Evolutionary conservation across 768 basidiomycete genomes (phyloP).

Genomic region (Agaricus subrufescens): DNA sequence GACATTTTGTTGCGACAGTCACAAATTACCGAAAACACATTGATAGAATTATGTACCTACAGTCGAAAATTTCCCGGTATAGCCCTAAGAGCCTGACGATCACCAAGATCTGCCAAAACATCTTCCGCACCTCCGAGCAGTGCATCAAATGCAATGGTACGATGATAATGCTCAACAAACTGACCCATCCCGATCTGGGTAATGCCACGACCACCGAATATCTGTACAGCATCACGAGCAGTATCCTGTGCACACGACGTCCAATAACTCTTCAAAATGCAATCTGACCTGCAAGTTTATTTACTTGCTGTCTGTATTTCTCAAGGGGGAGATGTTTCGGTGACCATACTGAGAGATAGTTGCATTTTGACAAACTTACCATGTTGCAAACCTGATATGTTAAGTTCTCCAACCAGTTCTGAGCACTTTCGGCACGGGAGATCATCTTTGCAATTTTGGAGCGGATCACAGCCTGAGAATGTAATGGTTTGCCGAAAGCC

Average conservation of each 20-base stretch:
- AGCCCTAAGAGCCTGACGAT: slow-evolving; percentile 63
- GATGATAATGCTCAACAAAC: slow-evolving; percentile 71
- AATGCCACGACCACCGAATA: slow-evolving; percentile 85
- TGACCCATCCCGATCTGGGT: slow-evolving; percentile 81
- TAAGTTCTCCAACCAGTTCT: slow-evolving; percentile 82
- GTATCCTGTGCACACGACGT: slow-evolving; percentile 63
- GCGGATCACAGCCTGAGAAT: slow-evolving; percentile 83
- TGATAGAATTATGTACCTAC: slow-evolving; percentile 18
- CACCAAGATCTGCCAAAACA: slow-evolving; percentile 70
- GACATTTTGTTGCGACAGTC: too few relatives aligned
- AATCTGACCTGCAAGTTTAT: slow-evolving; percentile 72
- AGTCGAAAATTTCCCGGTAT: slow-evolving; percentile 67
- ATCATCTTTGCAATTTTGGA: slow-evolving; percentile 89
- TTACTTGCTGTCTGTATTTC: slow-evolving; percentile 73
- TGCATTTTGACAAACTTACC: slow-evolving; percentile 30
- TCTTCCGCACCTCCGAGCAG: slow-evolving; percentile 67
- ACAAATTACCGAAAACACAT: too few relatives aligned
- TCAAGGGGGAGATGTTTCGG: slow-evolving; percentile 11
- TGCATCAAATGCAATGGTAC: slow-evolving; percentile 63
- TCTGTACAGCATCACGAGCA: slow-evolving; percentile 50
- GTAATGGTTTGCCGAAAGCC: slow-evolving; percentile 87
- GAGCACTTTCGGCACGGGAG: slow-evolving; percentile 57
- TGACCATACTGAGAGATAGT: background rate
- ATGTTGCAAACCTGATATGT: slow-evolving; percentile 89
- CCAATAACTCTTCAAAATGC: slow-evolving; percentile 64